Conservation (phyloP, 2,329 filamentous ascomycete species). For the Monosporascus sp. region DNA sequence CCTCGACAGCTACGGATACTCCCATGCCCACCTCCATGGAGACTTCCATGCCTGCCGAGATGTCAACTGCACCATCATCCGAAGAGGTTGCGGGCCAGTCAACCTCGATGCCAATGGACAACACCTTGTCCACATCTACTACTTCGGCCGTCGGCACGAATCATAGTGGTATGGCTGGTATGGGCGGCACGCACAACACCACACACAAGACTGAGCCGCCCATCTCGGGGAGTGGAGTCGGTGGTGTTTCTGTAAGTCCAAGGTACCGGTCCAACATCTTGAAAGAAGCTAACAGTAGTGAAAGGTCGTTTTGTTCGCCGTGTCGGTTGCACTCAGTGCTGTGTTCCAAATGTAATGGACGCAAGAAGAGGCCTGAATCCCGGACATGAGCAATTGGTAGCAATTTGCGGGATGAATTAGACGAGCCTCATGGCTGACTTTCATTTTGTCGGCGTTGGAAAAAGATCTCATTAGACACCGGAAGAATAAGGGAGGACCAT, state of each 20-base stretch:
- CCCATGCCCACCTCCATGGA: slow-evolving; percentile 2
- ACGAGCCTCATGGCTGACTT: neutral
- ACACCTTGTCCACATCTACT: slow-evolving; percentile 6
- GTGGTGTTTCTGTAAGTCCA: slow-evolving; percentile 19
- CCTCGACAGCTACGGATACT: slow-evolving; percentile 1
- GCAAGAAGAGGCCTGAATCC: neutral
- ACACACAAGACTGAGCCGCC: slow-evolving; percentile 11
- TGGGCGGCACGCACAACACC: slow-evolving; percentile 11
- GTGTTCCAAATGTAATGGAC: slow-evolving; percentile 15
- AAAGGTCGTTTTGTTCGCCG: slow-evolving; percentile 17
- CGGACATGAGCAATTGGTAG: neutral
- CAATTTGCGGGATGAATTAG: neutral
- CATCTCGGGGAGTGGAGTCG: slow-evolving; percentile 11
- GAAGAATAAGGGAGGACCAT: too few species aligned
- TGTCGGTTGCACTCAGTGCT: slow-evolving; percentile 14
- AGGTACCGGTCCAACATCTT: neutral
- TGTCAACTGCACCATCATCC: neutral
- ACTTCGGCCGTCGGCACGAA: slow-evolving; percentile 1
- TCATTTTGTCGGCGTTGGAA: too few species aligned
- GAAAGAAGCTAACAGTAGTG: slow-evolving; percentile 7
- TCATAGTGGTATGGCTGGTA: slow-evolving; percentile 4
- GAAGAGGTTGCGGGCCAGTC: neutral
- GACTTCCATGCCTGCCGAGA: neutral
- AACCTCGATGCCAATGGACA: slow-evolving; percentile 7
- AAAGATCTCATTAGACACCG: too few species aligned